Evolutionary conservation across 2,329 filamentous ascomycete species (phyloP).

Genomic region (Pyricularia grisea): DNA sequence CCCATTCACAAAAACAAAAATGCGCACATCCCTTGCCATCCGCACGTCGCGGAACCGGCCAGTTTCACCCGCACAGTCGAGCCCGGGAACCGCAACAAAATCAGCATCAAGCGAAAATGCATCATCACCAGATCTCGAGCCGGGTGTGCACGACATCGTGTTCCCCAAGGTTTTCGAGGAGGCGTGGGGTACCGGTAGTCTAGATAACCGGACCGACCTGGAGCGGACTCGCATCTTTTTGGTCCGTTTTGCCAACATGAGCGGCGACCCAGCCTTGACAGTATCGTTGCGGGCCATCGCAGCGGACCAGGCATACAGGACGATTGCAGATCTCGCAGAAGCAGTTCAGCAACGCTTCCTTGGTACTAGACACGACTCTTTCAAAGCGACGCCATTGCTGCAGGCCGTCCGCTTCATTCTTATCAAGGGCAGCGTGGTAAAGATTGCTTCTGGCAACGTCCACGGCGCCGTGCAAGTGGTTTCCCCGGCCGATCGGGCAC

Average conservation of each 20-base stretch:
- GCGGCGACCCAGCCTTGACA: slow-evolving; percentile 13
- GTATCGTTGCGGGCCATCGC: slow-evolving; percentile 19
- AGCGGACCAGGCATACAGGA: slow-evolving; percentile 13
- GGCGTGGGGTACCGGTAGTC: slow-evolving; percentile 17
- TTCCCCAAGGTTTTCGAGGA: slow-evolving; percentile 23
- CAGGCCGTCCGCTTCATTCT: slow-evolving; percentile 25
- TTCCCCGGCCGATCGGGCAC: slow-evolving; percentile 11
- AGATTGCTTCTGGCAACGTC: slow-evolving; percentile 8
- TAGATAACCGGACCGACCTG: slow-evolving; percentile 15
- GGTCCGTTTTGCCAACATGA: slow-evolving; percentile 18
- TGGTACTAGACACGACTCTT: slow-evolving; percentile 18
- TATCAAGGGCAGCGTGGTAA: slow-evolving; percentile 18
- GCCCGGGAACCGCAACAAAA: background rate
- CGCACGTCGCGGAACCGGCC: background rate
- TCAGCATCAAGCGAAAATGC: background rate
- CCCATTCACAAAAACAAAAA: background rate
- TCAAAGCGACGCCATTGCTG: slow-evolving; percentile 19
- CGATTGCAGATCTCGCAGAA: slow-evolving; percentile 16
- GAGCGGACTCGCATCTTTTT: slow-evolving; percentile 22
- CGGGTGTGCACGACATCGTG: slow-evolving; percentile 13
- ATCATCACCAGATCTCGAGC: background rate
- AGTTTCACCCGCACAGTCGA: background rate
- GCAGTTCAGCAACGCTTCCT: slow-evolving; percentile 19
- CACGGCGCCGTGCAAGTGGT: background rate
- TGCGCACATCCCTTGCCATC: background rate